Conservation (phyloP, 768 basidiomycete genomes). For the Termitomyces sp. region DNA sequence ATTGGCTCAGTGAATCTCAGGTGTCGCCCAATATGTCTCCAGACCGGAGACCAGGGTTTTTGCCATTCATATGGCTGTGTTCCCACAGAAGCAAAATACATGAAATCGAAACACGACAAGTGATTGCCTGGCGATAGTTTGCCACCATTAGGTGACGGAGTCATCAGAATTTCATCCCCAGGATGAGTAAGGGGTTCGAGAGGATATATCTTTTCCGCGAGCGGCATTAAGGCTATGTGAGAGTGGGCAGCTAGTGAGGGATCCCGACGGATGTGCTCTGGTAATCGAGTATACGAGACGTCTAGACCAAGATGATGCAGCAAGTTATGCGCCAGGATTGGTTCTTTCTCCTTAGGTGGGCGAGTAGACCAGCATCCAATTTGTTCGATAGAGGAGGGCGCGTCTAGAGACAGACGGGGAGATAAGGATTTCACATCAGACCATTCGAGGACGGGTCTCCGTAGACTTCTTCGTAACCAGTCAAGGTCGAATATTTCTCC, state of each 20-base stretch:
- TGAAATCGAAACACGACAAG: conserved; percentile 29
- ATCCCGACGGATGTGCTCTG: conserved; percentile 18
- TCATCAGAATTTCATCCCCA: conserved; percentile 20
- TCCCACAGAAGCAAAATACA: conserved; percentile 31
- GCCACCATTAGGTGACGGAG: conserved; percentile 21
- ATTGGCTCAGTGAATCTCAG: conserved; percentile 30
- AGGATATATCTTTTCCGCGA: conserved; percentile 28
- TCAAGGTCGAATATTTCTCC: conserved; percentile 43
- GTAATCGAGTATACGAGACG: conserved; percentile 31
- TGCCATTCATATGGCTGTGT: conserved; percentile 28
- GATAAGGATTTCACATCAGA: conserved; percentile 38
- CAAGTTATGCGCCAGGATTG: conserved; percentile 21
- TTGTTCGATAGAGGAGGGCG: conserved; percentile 11
- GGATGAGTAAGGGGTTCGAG: conserved; percentile 14
- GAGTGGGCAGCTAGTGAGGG: conserved; percentile 17
- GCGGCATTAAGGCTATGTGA: conserved; percentile 24
- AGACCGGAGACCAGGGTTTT: conserved; percentile 37
- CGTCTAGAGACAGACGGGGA: conserved; percentile 12
- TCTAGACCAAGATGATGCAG: conserved; percentile 32
- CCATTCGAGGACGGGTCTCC: conserved; percentile 46
- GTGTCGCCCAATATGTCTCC: conserved; percentile 36
- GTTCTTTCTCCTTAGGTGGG: conserved; percentile 16
- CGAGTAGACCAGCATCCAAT: conserved; percentile 34
- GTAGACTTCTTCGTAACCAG: conserved; percentile 30
- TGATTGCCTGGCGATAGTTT: conserved; percentile 24